Base-by-base conservation (phyloP, 257 asterid species). In the Misopates orontium region DNA sequence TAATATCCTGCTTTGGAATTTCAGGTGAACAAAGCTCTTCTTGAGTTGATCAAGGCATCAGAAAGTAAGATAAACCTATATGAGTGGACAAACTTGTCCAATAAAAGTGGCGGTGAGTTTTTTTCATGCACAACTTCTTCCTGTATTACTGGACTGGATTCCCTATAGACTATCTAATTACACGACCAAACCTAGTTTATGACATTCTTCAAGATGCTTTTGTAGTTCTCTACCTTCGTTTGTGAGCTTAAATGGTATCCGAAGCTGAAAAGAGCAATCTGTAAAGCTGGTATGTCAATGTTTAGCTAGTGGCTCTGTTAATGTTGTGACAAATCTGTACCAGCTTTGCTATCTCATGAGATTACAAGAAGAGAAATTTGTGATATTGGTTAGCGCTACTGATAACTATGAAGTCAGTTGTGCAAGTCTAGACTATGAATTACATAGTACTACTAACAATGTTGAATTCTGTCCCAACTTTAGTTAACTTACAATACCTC, bases 61-160 rank as follows among this genome's bases (percentile, higher is more conserved):
- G 78, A 80, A 60, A 75, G 68, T 68, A 67, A 49, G 71, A 61
- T 45, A 55, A 79, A 70, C 53, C 83, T 77, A 5, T 66, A 71
- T 14, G 88, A 88, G 5, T 94, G 99, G 97, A 94, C 97, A 66
- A 90, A 90, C 83, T 72, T 94, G 85, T 77, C 90, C 24, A 70
- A 22, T 69, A 84, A 83, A 70, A 88, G 73, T 73, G 71, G 80
- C 55, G 92, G 99, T 93, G 79, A 73, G 88, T 80, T 59, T 66
- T 66, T 48, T 28, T 17, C 51, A 16, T 74, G 73, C 49, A 47
- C 14, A 40, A 39, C 55, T 32, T 22, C 66, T 58, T 56, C 74
- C 69, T 47, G 68, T 50, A 17, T 51, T 41, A 57, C 66, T 70
- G 45, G 68, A 60, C 54, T 62, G 17, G 60, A 16, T 66, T 53